Conservation (phyloP, 1,139 yeast genomes). For the Pneumocystis murina region DNA sequence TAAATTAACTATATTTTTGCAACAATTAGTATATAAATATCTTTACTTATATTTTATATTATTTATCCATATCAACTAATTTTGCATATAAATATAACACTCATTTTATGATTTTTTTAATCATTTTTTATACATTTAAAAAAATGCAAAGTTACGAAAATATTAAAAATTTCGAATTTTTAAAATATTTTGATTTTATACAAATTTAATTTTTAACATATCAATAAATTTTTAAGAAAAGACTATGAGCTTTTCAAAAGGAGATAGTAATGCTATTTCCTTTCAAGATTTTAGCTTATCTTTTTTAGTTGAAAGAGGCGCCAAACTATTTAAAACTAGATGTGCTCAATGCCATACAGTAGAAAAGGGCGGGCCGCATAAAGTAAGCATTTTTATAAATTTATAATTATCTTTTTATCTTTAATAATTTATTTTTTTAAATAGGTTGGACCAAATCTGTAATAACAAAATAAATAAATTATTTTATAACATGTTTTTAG, state of each 20-base stretch:
- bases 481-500: not conserved
- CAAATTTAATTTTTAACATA: not conserved
- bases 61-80: not conserved
- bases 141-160: not conserved
- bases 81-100: not conserved
- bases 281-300: not conserved
- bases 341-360: constrained; percentile 98
- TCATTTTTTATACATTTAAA: not conserved
- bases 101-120: not conserved
- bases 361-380: constrained; percentile 92
- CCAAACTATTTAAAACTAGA: constrained; percentile 95
- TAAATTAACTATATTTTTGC: not conserved
- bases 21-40: not conserved
- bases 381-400: constrained; percentile 90
- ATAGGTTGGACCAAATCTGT: constrained; percentile 18
- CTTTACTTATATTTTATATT: not conserved
- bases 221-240: not conserved
- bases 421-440: not conserved
- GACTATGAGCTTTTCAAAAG: not conserved
- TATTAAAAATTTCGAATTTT: not conserved
- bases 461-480: constrained; percentile 65
- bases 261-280: not conserved
- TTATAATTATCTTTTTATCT: not conserved
- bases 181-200: not conserved
- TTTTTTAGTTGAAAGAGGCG: constrained; percentile 73